Conservation (phyloP, 2,329 filamentous ascomycete genomes). For the Gnomoniopsis sp. region DNA sequence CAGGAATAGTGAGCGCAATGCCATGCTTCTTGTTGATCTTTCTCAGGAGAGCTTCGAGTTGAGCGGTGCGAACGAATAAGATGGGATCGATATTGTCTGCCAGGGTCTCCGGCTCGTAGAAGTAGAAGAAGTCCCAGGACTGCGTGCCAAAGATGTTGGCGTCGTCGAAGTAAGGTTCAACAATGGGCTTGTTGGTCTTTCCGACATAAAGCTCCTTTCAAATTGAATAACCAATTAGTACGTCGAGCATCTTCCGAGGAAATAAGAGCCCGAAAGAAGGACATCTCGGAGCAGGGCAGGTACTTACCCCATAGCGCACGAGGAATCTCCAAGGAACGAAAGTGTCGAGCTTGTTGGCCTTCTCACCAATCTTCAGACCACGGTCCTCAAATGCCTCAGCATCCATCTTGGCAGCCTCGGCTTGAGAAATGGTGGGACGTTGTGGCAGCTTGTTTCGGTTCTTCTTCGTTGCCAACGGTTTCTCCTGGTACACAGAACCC, state of each 20-base stretch:
- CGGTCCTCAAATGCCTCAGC: constrained; percentile 4
- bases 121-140: constrained; percentile 74
- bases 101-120: constrained; percentile 49
- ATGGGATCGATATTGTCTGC: constrained; percentile 46
- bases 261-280: not conserved
- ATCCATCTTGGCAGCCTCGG: not conserved
- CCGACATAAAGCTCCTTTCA: constrained; percentile 50
- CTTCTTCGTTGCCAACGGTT: not conserved
- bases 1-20: constrained; percentile 56
- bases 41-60: constrained; percentile 62
- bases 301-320: constrained; percentile 39
- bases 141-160: constrained; percentile 55
- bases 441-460: not conserved
- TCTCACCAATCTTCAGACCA: constrained; percentile 25
- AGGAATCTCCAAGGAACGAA: constrained; percentile 55
- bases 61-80: constrained; percentile 63
- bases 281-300: not conserved
- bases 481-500: not conserved
- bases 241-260: not conserved
- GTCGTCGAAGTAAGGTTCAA: constrained; percentile 50
- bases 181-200: constrained; percentile 46
- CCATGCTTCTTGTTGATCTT: constrained; percentile 60
- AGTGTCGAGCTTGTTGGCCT: constrained; percentile 21
- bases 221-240: not conserved
- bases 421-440: not conserved